Evolutionary conservation across 306 rosid genomes (phyloP), one percentile per base, ranked within the genome.

Genomic region (Dryas octopetala): DNA sequence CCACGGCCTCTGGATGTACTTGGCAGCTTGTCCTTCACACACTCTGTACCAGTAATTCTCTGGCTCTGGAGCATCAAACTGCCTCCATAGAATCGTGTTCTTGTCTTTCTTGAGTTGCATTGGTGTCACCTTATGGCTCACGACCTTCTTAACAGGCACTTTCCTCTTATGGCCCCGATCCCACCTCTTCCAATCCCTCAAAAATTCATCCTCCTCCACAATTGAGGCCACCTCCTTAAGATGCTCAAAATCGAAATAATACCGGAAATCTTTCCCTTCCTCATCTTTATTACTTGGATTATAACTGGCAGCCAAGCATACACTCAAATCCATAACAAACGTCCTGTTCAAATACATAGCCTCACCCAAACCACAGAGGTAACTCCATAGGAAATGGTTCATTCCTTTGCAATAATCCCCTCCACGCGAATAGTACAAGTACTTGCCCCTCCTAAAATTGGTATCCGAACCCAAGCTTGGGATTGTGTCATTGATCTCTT

Each of bases 1-100:
- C 99, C 98, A 96, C 4, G 99, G 98, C 74, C 98, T 86, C 80
- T 92, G 92, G 55, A 96, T 68, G 73, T 86, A 83, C 86, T 96
- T 89, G 0, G 97, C 88, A 71, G 94, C 97, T 66, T 90, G 89
- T 68, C 99, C 98, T 58, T 96, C 99, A 51, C 99, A 96, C 61
- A 96, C 99, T 58, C 99, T 78, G 49, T 92, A 96, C 99, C 99
- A 96, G 69, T 96, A 96, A 88, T 96, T 96, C 82, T 96, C 99
- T 0, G 98, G 97, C 84, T 92, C 97, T 0, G 97, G 96, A 0
- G 86, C 91, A 77, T 96, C 98, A 71, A 96, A 96, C 81, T 92
- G 96, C 87, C 99, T 86, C 97, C 87, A 84, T 58, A 96, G 57
- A 60, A 96, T 59, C 0, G 92, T 78, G 73, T 79, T 96, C 80